Conservation (phyloP, 306 rosid genomes). For the Medicago truncatula region MtrunA17r5.0-ANR NC_053043.1:48272501-48273000, state of each 20-base stretch:
- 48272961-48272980: too few species aligned
- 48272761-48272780: conserved; percentile 54
- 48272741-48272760: conserved; percentile 52
- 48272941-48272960: background rate
- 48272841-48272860: too few species aligned
- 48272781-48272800: conserved; percentile 45
- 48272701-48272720: conserved; percentile 51
- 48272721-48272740: conserved; percentile 51
- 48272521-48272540: conserved; percentile 48
- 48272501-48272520: conserved; percentile 60
- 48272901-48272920: background rate
- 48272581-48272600: conserved; percentile 56
- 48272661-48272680: too few species aligned
- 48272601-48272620: background rate
- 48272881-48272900: too few species aligned
- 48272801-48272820: conserved; percentile 52
- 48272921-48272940: background rate
- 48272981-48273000: background rate
- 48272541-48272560: conserved; percentile 69
- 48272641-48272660: background rate
- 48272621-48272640: background rate
- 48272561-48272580: conserved; percentile 76
- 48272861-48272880: too few species aligned
- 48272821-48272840: conserved; percentile 41
- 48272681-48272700: background rate